A percentile compares a stretch with the other conserved stretches of the same genome.
Evolutionary conservation across 768 basidiomycete genomes (phyloP).

Genomic region (Tephrocybe rancida): DNA sequence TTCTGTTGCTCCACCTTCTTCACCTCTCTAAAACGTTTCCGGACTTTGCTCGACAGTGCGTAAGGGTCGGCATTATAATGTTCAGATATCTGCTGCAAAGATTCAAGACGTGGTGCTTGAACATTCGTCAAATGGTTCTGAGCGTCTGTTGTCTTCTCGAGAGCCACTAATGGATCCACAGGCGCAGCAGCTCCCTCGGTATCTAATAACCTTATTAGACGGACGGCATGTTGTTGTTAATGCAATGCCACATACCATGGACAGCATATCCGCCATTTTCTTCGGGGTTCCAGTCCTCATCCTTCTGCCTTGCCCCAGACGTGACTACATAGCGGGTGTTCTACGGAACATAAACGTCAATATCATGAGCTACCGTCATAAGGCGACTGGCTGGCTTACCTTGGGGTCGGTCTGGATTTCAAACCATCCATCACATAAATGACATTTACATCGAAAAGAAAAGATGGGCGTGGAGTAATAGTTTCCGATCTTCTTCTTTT

Average conservation of each 20-base stretch:
- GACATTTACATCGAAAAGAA: slow-evolving; percentile 97
- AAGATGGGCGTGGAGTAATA: slow-evolving; percentile 96
- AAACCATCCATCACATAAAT: slow-evolving; percentile 95
- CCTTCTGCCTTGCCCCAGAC: slow-evolving; percentile 92
- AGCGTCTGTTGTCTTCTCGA: slow-evolving; percentile 87
- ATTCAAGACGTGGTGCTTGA: slow-evolving; percentile 79
- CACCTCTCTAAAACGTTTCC: slow-evolving; percentile 83
- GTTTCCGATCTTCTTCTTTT: slow-evolving; percentile 95
- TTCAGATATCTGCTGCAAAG: slow-evolving; percentile 75
- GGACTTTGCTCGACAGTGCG: slow-evolving; percentile 66
- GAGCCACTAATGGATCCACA: slow-evolving; percentile 82
- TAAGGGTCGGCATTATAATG: slow-evolving; percentile 89
- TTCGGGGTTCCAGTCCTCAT: slow-evolving; percentile 96
- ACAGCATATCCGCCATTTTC: slow-evolving; percentile 93
- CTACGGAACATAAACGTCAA: slow-evolving; percentile 38
- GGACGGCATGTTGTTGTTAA: not conserved
- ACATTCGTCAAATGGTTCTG: slow-evolving; percentile 74
- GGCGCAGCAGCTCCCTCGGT: slow-evolving; percentile 64
- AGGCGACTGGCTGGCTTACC: slow-evolving; percentile 44
- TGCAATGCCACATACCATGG: slow-evolving; percentile 58
- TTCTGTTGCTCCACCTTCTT: slow-evolving; percentile 81
- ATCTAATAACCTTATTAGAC: slow-evolving; percentile 41
- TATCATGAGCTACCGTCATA: not conserved
- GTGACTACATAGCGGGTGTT: slow-evolving; percentile 94
- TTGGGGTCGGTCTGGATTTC: slow-evolving; percentile 98